These are phyloP conservation scores for Zizania latifolia DNA, from an alignment of 176 grass and related monocot genomes.

Conservation along the genomic window DNA sequence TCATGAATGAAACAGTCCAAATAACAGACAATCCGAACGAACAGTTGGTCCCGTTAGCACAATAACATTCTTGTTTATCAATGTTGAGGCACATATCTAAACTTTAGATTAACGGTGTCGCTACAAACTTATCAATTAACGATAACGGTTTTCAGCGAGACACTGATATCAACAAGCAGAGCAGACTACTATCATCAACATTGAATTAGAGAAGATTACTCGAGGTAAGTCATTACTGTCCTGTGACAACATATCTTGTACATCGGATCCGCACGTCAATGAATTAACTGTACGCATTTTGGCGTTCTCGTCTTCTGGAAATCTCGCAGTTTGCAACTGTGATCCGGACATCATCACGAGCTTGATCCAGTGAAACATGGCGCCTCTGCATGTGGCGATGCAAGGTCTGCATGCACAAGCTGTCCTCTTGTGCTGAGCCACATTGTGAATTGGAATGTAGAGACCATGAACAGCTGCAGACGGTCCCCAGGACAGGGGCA, in stretches of 20 bases:
- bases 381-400: not conserved
- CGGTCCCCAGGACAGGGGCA: not conserved
- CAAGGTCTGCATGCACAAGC: not conserved
- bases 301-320: not conserved
- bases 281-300: too few species aligned
- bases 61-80: not conserved
- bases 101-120: too few species aligned
- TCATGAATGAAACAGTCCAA: constrained; percentile 5
- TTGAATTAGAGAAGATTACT: too few species aligned
- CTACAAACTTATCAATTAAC: too few species aligned
- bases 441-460: not conserved
- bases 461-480: not conserved
- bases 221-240: too few species aligned
- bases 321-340: not conserved
- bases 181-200: too few species aligned
- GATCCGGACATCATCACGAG: not conserved
- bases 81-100: too few species aligned
- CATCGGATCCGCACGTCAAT: too few species aligned
- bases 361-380: not conserved
- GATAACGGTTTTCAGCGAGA: too few species aligned
- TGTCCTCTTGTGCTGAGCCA: not conserved
- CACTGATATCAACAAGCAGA: too few species aligned
- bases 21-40: not conserved
- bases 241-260: too few species aligned
- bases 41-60: not conserved